phyloP scores from a whole-genome alignment of 495 filamentous ascomycete genomes.

The Hyaloscypha hepaticicola region DNA sequence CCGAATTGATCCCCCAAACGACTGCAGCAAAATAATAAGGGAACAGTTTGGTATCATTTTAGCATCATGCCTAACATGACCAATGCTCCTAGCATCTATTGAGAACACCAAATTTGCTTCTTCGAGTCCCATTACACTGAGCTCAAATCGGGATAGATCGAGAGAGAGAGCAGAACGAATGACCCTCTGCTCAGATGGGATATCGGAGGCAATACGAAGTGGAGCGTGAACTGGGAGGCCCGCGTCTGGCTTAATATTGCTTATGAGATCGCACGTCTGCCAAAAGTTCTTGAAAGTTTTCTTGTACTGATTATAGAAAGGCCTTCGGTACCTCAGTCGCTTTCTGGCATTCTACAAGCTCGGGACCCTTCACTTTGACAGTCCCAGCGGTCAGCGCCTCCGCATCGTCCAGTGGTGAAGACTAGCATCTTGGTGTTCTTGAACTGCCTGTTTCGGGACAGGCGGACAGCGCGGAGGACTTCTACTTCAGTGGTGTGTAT shows the following conservation, averaged over 20 bases:
- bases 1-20: constrained; percentile 69
- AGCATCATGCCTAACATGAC: constrained; percentile 56
- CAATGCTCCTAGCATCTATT: constrained; percentile 57
- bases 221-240: constrained; percentile 50
- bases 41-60: constrained; percentile 70
- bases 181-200: constrained; percentile 53
- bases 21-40: constrained; percentile 57
- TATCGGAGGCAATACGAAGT: constrained; percentile 50
- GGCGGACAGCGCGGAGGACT: constrained; percentile 58
- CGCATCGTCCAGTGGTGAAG: constrained; percentile 64
- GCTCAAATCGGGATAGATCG: constrained; percentile 67
- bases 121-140: constrained; percentile 78
- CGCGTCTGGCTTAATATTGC: constrained; percentile 74
- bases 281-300: not conserved
- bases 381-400: constrained; percentile 56
- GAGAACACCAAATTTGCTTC: constrained; percentile 76
- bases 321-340: constrained; percentile 64
- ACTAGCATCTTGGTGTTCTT: constrained; percentile 75
- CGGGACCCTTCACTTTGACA: constrained; percentile 53
- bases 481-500: constrained; percentile 71
- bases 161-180: constrained; percentile 53
- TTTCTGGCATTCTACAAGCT: constrained; percentile 66
- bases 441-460: constrained; percentile 59
- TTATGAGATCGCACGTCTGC: constrained; percentile 39
- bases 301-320: constrained; percentile 41